Evolutionary conservation across 306 rosid genomes (phyloP).

Genomic region (Calophaca sinica): DNA sequence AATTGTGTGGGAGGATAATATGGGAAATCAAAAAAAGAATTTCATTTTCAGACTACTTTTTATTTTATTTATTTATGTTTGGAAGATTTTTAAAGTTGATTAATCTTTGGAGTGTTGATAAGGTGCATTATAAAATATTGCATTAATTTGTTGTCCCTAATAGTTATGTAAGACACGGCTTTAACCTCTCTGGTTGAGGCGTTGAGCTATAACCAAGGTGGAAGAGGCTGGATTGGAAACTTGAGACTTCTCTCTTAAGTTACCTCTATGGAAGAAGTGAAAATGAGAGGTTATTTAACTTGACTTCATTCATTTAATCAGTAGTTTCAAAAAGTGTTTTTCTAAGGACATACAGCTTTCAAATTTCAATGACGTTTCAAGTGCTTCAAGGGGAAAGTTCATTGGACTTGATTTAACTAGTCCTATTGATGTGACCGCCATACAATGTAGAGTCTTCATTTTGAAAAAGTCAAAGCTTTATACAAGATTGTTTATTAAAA

Average conservation of each 20-base stretch:
- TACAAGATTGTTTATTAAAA: constrained; percentile 15
- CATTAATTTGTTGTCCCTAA: not conserved
- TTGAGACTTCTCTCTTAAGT: constrained; percentile 34
- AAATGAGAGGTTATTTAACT: constrained; percentile 37
- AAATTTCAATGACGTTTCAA: no score
- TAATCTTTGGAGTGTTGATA: constrained; percentile 10
- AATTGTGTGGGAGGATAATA: not conserved
- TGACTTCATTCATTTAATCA: constrained; percentile 10
- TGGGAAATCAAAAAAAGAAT: not conserved
- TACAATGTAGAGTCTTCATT: constrained; percentile 23
- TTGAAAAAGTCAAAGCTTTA: constrained; percentile 42
- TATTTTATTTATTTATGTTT: not conserved
- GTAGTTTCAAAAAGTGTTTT: not conserved
- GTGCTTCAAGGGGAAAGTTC: not conserved
- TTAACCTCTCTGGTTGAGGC: not conserved
- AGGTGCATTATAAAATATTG: not conserved
- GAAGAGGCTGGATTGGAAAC: constrained; percentile 29
- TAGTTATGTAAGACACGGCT: constrained; percentile 2
- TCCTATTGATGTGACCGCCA: not conserved
- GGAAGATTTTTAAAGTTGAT: not conserved
- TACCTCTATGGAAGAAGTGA: constrained; percentile 31
- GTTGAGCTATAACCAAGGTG: constrained; percentile 32
- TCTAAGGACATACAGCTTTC: not conserved
- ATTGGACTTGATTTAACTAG: not conserved
- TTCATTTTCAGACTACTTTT: constrained; percentile 13